Conservation (phyloP, 768 basidiomycete genomes). For the Lyophyllum semitale region DNA sequence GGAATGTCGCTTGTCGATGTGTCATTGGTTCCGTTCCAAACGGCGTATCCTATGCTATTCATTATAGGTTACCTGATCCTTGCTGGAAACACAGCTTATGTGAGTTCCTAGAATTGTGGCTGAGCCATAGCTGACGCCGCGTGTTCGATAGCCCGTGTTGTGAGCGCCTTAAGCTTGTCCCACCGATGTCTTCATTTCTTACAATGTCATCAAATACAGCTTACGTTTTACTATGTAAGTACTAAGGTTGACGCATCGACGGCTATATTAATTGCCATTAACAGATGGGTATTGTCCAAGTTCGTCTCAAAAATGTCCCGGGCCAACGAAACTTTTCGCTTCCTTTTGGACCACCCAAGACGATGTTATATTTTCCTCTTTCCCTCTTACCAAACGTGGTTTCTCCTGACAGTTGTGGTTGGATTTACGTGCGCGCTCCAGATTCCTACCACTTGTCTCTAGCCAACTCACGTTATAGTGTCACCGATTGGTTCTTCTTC, state of each 20-base stretch:
- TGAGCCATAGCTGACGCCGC: neutral
- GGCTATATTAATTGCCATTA: conserved; percentile 7
- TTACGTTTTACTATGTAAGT: conserved; percentile 84
- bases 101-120: conserved; percentile 46
- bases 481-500: conserved; percentile 89
- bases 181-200: neutral
- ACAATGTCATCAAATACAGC: conserved; percentile 36
- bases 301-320: conserved; percentile 59
- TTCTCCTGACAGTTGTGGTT: conserved; percentile 71
- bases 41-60: conserved; percentile 79
- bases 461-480: conserved; percentile 35
- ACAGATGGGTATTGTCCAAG: conserved; percentile 76
- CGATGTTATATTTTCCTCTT: conserved; percentile 91
- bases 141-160: conserved; percentile 76
- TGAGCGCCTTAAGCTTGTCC: conserved; percentile 47
- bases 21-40: conserved; percentile 92
- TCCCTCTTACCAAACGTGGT: conserved; percentile 93
- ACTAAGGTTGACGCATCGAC: conserved; percentile 1
- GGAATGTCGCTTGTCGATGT: conserved; percentile 86
- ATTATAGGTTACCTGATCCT: conserved; percentile 74
- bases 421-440: conserved; percentile 59
- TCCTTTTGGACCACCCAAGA: conserved; percentile 93
- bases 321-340: conserved; percentile 77
- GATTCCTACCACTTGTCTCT: too few species aligned
- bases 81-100: conserved; percentile 92